Evolutionary conservation across 148 eudicot species (phyloP).

Genomic region (Nepenthes mirabilis): DNA sequence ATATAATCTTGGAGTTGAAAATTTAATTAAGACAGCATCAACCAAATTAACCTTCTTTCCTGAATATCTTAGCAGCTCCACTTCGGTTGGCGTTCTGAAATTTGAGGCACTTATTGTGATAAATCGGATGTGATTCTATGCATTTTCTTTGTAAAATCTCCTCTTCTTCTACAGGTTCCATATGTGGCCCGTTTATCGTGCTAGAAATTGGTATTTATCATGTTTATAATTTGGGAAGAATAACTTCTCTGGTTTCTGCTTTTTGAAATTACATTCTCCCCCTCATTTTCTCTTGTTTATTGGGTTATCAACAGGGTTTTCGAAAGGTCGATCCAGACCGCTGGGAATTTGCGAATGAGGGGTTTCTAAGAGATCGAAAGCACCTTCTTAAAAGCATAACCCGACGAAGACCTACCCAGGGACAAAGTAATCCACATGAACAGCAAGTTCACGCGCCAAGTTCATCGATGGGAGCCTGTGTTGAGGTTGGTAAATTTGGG

Average conservation of each 20-base stretch:
- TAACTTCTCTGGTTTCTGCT: not conserved
- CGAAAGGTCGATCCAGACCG: constrained; percentile 63
- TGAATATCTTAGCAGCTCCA: no score
- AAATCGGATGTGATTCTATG: no score
- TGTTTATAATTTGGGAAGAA: no score
- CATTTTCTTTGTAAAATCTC: no score
- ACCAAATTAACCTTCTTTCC: no score
- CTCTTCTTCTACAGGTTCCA: no score
- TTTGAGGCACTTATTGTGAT: no score
- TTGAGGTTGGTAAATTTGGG: constrained; percentile 58
- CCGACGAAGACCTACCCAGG: constrained; percentile 41
- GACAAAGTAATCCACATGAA: constrained; percentile 25
- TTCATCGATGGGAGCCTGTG: constrained; percentile 41
- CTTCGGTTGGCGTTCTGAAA: no score
- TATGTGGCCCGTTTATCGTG: no score
- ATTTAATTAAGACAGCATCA: no score
- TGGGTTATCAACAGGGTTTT: constrained; percentile 32
- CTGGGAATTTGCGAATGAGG: constrained; percentile 70
- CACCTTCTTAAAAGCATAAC: constrained; percentile 37
- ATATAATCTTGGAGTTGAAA: no score
- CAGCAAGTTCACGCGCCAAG: constrained; percentile 21
- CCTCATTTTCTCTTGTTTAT: not conserved
- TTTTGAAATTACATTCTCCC: not conserved
- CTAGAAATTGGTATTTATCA: no score
- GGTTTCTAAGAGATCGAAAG: constrained; percentile 48